phyloP scores from a whole-genome alignment of 2,329 filamentous ascomycete genomes.

The Nemania abortiva region DNA sequence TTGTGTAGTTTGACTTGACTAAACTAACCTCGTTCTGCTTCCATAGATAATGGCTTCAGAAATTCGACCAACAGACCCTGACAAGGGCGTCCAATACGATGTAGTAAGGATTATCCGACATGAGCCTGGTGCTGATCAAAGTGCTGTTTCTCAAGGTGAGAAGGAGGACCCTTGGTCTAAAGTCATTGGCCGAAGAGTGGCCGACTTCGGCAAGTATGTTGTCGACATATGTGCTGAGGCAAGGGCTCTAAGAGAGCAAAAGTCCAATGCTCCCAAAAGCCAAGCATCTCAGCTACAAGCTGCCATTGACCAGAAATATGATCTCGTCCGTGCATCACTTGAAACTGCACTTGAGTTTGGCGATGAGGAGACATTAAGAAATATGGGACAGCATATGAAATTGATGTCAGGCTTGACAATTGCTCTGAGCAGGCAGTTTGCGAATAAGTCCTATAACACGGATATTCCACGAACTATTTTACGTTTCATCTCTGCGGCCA shows the following conservation, averaged over 20 bases:
- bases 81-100: conserved; percentile 46
- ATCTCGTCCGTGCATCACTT: conserved; percentile 63
- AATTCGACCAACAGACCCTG: conserved; percentile 42
- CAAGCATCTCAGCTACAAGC: conserved; percentile 51
- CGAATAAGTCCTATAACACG: conserved; percentile 64
- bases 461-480: conserved; percentile 68
- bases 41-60: conserved; percentile 40
- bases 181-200: conserved; percentile 53
- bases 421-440: conserved; percentile 66
- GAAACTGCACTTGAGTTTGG: conserved; percentile 67
- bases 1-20: neutral
- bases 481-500: conserved; percentile 66
- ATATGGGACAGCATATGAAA: conserved; percentile 69
- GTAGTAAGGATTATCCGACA: conserved; percentile 48
- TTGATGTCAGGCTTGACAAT: conserved; percentile 67
- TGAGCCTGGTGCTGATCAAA: conserved; percentile 37
- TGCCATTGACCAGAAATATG: conserved; percentile 59
- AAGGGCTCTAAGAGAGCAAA: conserved; percentile 48
- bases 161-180: conserved; percentile 50
- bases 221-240: conserved; percentile 32
- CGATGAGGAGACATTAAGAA: conserved; percentile 67
- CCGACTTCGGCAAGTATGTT: conserved; percentile 64
- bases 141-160: conserved; percentile 40
- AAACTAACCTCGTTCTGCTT: conserved; percentile 15
- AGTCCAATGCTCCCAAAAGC: conserved; percentile 48